Conservation (phyloP, 1,284 basidiomycete species). For the Fomitopsis pinicola region DNA sequence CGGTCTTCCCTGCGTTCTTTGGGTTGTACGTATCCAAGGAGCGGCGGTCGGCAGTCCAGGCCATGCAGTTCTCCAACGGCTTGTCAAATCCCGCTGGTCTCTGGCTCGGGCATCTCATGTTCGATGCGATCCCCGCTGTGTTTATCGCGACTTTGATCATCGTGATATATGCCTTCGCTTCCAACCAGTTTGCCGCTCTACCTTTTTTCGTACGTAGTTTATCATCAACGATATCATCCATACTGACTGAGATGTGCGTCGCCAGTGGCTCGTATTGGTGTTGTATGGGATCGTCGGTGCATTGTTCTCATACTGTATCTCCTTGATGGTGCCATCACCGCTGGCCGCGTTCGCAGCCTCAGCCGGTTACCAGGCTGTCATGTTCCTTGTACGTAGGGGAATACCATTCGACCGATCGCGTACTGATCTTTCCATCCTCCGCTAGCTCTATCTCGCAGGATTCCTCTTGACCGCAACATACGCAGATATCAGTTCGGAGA, state of each 20-base stretch:
- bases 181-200: constrained; percentile 65
- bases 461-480: constrained; percentile 72
- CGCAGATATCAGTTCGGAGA: constrained; percentile 54
- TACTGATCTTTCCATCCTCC: neutral
- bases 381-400: constrained; percentile 54
- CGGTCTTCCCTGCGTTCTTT: constrained; percentile 78
- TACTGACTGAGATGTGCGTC: neutral
- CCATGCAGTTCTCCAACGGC: constrained; percentile 79
- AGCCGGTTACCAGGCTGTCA: constrained; percentile 72
- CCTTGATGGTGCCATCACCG: constrained; percentile 60
- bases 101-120: constrained; percentile 78
- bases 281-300: constrained; percentile 69
- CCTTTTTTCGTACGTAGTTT: constrained; percentile 53
- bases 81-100: constrained; percentile 66
- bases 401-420: neutral
- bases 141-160: constrained; percentile 57
- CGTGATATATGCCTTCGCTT: constrained; percentile 53
- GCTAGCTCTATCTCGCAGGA: constrained; percentile 55
- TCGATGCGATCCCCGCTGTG: constrained; percentile 62
- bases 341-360: constrained; percentile 71
- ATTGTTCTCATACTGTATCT: constrained; percentile 65
- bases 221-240: neutral
- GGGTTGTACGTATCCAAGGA: constrained; percentile 71
- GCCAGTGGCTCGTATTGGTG: constrained; percentile 66
- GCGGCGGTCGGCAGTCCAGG: constrained; percentile 64